phyloP scores from a whole-genome alignment of 176 grass and related monocot genomes.

The Oryza meyeriana region DNA sequence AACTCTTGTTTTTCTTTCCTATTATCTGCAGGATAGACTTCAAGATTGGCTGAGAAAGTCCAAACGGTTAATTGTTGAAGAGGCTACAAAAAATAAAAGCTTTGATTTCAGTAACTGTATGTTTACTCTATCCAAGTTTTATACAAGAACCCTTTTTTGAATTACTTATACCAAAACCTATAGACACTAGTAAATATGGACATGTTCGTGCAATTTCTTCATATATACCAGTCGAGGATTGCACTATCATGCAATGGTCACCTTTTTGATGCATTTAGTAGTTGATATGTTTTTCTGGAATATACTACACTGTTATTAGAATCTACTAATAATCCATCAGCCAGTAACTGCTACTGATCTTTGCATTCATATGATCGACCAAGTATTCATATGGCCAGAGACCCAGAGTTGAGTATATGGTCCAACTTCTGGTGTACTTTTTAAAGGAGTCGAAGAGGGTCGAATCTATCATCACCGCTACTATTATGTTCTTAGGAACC shows the following conservation, averaged over 20 bases:
- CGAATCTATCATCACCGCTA: not conserved
- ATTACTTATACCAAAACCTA: too few relatives aligned
- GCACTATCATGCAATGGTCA: not conserved
- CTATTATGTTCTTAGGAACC: not conserved
- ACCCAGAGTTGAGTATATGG: not conserved
- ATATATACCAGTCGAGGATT: not conserved
- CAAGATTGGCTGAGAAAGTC: conserved; percentile 75
- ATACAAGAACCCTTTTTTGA: not conserved
- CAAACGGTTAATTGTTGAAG: conserved; percentile 67
- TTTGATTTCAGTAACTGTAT: conserved; percentile 59
- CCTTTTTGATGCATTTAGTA: not conserved
- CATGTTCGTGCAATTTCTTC: not conserved
- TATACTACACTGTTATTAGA: not conserved
- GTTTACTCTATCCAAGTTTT: conserved; percentile 32
- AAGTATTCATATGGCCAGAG: too few relatives aligned
- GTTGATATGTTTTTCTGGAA: not conserved
- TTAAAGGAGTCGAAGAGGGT: not conserved
- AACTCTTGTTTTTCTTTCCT: not conserved
- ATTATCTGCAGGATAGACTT: conserved; percentile 72
- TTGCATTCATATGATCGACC: too few relatives aligned
- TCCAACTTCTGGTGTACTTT: not conserved
- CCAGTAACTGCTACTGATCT: not conserved
- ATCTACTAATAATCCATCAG: not conserved
- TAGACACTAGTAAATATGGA: not conserved
- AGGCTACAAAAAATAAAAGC: conserved; percentile 69